Percentiles rank a stretch among this genome's conserved stretches.
phyloP scores from a whole-genome alignment of 2,329 filamentous ascomycete genomes.

The Sarocladium strictum region DNA sequence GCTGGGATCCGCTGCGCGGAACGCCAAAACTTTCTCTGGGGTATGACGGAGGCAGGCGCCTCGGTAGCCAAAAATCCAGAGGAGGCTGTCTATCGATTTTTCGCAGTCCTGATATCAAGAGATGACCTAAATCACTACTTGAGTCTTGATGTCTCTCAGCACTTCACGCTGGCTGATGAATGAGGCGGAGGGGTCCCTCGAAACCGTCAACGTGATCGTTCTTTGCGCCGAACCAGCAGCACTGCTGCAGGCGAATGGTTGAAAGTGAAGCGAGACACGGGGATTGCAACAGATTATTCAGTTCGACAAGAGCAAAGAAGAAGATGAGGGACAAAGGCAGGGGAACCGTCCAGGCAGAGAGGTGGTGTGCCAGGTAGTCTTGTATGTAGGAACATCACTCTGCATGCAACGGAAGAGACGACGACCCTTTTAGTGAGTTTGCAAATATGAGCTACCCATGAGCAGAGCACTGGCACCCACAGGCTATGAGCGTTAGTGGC shows the following conservation, averaged over 20 bases:
- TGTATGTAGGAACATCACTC: background rate
- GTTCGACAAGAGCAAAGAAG: background rate
- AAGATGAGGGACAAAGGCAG: background rate
- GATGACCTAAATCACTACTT: too few relatives aligned
- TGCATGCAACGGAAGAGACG: background rate
- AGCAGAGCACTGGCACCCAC: background rate
- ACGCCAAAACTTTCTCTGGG: too few relatives aligned
- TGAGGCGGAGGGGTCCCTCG: too few relatives aligned
- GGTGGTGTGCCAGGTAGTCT: background rate
- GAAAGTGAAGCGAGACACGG: background rate
- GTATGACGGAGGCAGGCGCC: too few relatives aligned
- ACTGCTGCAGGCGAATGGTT: background rate
- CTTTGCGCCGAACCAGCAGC: background rate
- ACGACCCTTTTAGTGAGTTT: background rate
- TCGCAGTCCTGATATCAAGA: too few relatives aligned
- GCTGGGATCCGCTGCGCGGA: too few relatives aligned
- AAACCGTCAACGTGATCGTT: too few relatives aligned
- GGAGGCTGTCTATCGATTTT: too few relatives aligned
- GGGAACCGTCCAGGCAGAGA: background rate
- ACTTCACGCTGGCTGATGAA: too few relatives aligned
- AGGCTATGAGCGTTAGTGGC: background rate
- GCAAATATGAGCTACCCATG: background rate
- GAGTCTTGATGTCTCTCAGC: too few relatives aligned
- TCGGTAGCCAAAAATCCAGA: too few relatives aligned
- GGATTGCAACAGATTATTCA: background rate